Percentiles rank a stretch among this genome's conserved stretches.
Evolutionary conservation across 2,329 filamentous ascomycete species (phyloP).

Genomic region (Hypoxylon sp.): DNA sequence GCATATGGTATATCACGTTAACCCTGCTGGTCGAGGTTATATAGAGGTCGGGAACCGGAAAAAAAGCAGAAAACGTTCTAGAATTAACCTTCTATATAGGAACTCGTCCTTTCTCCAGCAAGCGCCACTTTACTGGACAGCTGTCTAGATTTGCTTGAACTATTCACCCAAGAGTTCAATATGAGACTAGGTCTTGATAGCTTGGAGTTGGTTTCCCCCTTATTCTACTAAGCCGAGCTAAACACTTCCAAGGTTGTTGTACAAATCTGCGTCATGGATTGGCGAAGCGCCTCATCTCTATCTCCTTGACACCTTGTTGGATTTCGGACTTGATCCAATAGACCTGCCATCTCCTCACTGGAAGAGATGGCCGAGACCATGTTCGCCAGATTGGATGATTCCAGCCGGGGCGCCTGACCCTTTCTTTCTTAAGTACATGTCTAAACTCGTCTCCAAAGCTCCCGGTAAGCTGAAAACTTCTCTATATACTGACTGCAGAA

Average conservation of each 20-base stretch:
- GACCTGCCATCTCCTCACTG: background rate
- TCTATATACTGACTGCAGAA: background rate
- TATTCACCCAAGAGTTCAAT: background rate
- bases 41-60: background rate
- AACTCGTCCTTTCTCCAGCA: background rate
- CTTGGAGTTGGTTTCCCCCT: background rate
- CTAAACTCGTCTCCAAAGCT: background rate
- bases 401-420: background rate
- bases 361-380: background rate
- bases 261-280: background rate
- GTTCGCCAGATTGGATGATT: background rate
- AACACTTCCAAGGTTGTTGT: background rate
- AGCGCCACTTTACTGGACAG: background rate
- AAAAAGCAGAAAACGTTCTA: too few relatives aligned
- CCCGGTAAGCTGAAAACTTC: background rate
- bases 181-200: background rate
- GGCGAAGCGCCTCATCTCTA: background rate
- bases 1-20: background rate
- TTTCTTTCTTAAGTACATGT: background rate
- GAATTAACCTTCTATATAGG: background rate
- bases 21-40: slow-evolving; percentile 1
- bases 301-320: background rate
- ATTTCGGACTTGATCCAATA: background rate
- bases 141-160: background rate
- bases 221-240: background rate